A percentile compares a stretch with the other conserved stretches of the same genome.
phyloP scores from a whole-genome alignment of 768 basidiomycete genomes.

The Suillus brevipes region DNA sequence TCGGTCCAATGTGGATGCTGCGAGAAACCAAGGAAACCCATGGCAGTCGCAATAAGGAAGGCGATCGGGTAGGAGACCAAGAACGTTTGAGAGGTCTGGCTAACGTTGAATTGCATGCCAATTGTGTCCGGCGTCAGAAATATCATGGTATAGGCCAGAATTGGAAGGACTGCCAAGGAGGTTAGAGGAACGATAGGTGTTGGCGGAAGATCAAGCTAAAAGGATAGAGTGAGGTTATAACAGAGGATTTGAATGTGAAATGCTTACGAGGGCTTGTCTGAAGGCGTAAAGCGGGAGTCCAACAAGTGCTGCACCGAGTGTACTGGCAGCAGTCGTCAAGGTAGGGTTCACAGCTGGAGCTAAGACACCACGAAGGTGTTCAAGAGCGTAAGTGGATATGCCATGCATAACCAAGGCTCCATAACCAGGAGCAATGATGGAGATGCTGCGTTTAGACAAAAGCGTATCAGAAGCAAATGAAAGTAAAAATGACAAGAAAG shows the following conservation, averaged over 20 bases:
- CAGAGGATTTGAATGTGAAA: background rate
- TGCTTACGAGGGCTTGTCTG: constrained; percentile 55
- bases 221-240: constrained; percentile 9
- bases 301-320: constrained; percentile 62
- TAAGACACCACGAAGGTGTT: constrained; percentile 60
- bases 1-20: constrained; percentile 62
- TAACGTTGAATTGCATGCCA: constrained; percentile 45
- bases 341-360: constrained; percentile 58
- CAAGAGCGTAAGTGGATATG: constrained; percentile 57
- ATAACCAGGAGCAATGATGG: constrained; percentile 59
- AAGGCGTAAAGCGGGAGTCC: constrained; percentile 66
- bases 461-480: constrained; percentile 59
- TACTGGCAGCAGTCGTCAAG: constrained; percentile 55
- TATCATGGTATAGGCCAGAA: constrained; percentile 63
- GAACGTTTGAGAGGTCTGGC: constrained; percentile 57
- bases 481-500: constrained; percentile 49
- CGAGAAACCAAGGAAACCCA: constrained; percentile 67
- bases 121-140: constrained; percentile 56
- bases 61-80: constrained; percentile 57
- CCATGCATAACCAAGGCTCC: constrained; percentile 62
- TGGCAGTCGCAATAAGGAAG: constrained; percentile 46
- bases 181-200: constrained; percentile 56
- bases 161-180: constrained; percentile 58
- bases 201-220: constrained; percentile 49
- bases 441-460: constrained; percentile 39